Evolutionary conservation across 352 stramenopile genomes (phyloP), one percentile per base, ranked within the genome.

Genomic region (Saprolegnia parasitica): DNA sequence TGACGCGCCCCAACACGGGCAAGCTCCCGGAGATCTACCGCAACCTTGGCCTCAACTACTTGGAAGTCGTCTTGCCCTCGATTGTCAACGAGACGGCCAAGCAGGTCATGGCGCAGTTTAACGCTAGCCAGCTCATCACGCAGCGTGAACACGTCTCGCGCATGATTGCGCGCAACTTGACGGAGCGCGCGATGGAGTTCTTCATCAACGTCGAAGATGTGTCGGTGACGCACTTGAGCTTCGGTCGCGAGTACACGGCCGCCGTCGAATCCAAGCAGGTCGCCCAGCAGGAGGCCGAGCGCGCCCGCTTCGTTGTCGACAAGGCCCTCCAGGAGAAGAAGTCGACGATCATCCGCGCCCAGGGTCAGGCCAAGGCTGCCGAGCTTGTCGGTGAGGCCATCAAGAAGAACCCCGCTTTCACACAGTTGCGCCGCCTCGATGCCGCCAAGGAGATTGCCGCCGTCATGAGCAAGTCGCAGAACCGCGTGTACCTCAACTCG

Each of bases 61-160:
- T 99, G 74, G 96, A 99, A 77, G 96, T 97, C 72, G 91, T 99
- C 64, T 78, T 99, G 66, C 97, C 97, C 23, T 98, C 92, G 68
- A 98, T 99, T 72, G 98, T 99, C 67, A 99, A 99, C 81, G 98
- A 99, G 83, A 96, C 98, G 56, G 88, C 96, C 63, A 99, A 99
- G 87, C 93, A 98, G 68, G 95, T 99, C 40, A 97, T 99, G 23
- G 98, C 98, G 1, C 90, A 98, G 76, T 99, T 99, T 86, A 99
- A 98, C 79, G 98, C 98, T 26, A 93, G 96, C 23, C 96, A 99
- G 79, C 84, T 99, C 11, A 92, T 99, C 57, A 99, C 98, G 72
- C 98, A 99, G 85, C 97, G 98, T 95, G 97, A 99, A 65, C 81
- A 97, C 75, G 97, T 99, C 57, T 97, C 81, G 42, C 80, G 84